Evolutionary conservation across 169 alveolate genomes (phyloP).

Genomic region (Cyclospora cayetanensis): DNA sequence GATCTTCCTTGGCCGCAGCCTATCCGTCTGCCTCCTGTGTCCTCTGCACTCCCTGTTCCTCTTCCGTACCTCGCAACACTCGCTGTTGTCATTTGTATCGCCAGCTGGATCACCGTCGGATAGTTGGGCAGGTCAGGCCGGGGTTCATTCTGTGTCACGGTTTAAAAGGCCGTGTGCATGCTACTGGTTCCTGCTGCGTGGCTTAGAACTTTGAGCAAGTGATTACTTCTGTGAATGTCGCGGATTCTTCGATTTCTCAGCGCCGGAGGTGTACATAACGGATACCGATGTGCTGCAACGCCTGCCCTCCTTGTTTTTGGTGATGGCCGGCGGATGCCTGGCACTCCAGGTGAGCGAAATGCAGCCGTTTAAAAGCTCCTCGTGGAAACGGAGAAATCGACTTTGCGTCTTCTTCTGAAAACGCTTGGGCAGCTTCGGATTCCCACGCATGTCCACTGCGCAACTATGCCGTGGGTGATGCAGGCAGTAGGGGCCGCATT

Average conservation of each 20-base stretch:
- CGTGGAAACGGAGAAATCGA: too few species aligned
- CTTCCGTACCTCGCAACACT: constrained; percentile 43
- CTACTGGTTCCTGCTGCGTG: too few species aligned
- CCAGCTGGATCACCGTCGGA: constrained; percentile 24
- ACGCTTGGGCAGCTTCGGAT: neutral
- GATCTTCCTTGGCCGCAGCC: constrained; percentile 69
- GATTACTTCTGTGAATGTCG: neutral
- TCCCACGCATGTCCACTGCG: neutral
- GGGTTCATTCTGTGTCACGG: too few species aligned
- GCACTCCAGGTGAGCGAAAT: constrained; percentile 62
- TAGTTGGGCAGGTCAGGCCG: constrained; percentile 10
- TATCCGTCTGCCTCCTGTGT: constrained; percentile 64
- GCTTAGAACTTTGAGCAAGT: too few species aligned
- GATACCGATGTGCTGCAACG: constrained; percentile 69
- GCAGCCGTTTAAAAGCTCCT: too few species aligned
- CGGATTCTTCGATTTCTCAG: constrained; percentile 43
- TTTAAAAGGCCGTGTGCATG: too few species aligned
- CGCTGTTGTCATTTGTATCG: constrained; percentile 14
- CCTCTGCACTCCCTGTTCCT: constrained; percentile 69
- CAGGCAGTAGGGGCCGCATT: constrained; percentile 65
- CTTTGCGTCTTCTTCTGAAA: neutral
- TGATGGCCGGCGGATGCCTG: constrained; percentile 60
- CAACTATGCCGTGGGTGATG: too few species aligned
- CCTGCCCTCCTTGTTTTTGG: constrained; percentile 61
- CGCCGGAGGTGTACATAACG: constrained; percentile 40